Conservation (phyloP, 352 stramenopile species). For the Phytophthora pini region DNA sequence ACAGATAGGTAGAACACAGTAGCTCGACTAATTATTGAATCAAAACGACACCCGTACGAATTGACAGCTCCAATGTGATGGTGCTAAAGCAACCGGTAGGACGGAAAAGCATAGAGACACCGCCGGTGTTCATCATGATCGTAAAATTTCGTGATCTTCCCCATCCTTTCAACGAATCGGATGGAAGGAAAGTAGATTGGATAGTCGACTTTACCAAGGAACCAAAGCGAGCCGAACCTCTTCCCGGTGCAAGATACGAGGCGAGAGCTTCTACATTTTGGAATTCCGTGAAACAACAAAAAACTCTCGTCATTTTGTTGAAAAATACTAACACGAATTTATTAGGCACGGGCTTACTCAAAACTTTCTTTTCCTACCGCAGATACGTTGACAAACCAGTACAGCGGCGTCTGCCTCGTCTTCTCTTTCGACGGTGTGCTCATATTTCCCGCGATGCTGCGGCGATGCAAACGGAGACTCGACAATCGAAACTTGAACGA, state of each 20-base stretch:
- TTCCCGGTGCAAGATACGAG: conserved; percentile 3
- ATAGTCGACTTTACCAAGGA: conserved; percentile 17
- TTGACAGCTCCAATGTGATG: conserved; percentile 9
- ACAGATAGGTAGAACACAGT: conserved; percentile 20
- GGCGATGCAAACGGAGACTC: conserved; percentile 32
- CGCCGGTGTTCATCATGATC: conserved; percentile 4
- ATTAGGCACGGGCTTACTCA: conserved; percentile 27
- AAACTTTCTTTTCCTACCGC: conserved; percentile 27
- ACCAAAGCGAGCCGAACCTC: conserved; percentile 10
- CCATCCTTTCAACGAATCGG: conserved; percentile 11
- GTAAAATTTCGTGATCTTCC: conserved; percentile 17
- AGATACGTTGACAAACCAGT: conserved; percentile 8
- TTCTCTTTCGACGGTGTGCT: conserved; percentile 27
- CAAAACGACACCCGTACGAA: conserved; percentile 18
- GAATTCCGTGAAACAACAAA: not conserved
- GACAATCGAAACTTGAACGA: conserved; percentile 28
- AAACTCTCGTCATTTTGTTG: not conserved
- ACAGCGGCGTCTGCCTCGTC: conserved; percentile 3
- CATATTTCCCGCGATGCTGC: conserved; percentile 29
- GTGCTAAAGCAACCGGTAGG: conserved; percentile 5
- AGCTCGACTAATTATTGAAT: conserved; percentile 30
- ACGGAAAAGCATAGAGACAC: conserved; percentile 2
- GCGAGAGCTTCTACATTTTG: too few species aligned
- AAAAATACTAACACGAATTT: conserved; percentile 24
- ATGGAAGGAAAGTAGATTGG: conserved; percentile 6